Conservation (phyloP, 2,329 filamentous ascomycete genomes). For the Blastomyces emzantsi region DNA sequence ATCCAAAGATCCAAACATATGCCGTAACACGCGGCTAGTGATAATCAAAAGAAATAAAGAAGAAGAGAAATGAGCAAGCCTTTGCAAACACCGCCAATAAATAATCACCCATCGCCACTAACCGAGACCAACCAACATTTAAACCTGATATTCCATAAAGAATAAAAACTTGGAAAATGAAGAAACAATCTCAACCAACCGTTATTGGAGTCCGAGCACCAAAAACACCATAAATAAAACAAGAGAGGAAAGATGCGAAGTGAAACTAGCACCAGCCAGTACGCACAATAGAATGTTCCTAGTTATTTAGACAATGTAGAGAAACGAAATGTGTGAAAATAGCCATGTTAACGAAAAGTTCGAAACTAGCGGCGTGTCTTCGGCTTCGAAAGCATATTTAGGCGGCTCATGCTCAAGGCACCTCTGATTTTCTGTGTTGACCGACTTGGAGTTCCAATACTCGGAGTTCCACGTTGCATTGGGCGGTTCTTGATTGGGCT, state of each 20-base stretch:
- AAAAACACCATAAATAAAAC: background rate
- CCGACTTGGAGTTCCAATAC: constrained; percentile 21
- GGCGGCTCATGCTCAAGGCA: constrained; percentile 37
- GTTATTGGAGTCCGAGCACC: background rate
- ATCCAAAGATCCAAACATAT: background rate
- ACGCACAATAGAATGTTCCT: background rate
- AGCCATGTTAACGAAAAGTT: no score
- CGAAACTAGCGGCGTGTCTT: constrained; percentile 30
- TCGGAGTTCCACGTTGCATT: constrained; percentile 10
- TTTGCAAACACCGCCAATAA: background rate
- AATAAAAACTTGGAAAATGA: background rate
- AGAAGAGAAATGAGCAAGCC: background rate
- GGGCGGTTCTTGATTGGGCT: constrained; percentile 27
- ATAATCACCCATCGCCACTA: background rate
- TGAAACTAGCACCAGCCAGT: background rate
- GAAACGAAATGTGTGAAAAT: background rate
- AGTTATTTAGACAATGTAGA: background rate
- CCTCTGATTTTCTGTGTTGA: constrained; percentile 21
- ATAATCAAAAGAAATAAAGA: background rate
- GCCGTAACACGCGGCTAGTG: background rate
- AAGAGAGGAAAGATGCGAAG: background rate
- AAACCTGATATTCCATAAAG: background rate
- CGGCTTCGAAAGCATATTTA: constrained; percentile 41
- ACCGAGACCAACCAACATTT: background rate
- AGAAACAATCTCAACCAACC: background rate